Conservation (phyloP, 1,284 basidiomycete species). For the Paramarasmius palmivorus region DNA sequence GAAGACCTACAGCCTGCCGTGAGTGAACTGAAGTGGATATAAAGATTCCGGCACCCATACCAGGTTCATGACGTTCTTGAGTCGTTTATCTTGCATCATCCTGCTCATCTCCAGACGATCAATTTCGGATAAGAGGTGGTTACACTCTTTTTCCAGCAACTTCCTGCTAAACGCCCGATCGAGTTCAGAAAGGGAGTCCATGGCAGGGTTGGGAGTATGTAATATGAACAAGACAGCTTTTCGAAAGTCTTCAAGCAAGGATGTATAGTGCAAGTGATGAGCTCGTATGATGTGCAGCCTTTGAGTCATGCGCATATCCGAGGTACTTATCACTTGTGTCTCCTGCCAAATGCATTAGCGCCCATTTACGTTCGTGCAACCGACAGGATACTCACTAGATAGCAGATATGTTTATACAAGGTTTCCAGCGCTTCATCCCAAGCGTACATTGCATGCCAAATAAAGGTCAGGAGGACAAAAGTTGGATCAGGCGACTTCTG, state of each 20-base stretch:
- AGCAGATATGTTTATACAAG: slow-evolving; percentile 47
- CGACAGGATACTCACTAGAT: slow-evolving; percentile 33
- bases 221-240: slow-evolving; percentile 41
- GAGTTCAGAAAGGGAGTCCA: slow-evolving; percentile 28
- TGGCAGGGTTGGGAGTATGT: slow-evolving; percentile 44
- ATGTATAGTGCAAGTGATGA: slow-evolving; percentile 44
- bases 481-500: slow-evolving; percentile 47
- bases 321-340: slow-evolving; percentile 35
- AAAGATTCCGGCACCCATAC: slow-evolving; percentile 25
- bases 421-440: slow-evolving; percentile 58
- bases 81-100: slow-evolving; percentile 40
- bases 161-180: slow-evolving; percentile 20
- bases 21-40: background rate
- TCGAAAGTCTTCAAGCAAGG: slow-evolving; percentile 42
- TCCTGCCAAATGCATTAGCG: slow-evolving; percentile 31
- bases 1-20: slow-evolving; percentile 49
- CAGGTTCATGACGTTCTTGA: slow-evolving; percentile 50
- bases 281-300: slow-evolving; percentile 42
- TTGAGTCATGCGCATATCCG: slow-evolving; percentile 31
- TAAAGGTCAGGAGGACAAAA: slow-evolving; percentile 48
- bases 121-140: slow-evolving; percentile 38
- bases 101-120: slow-evolving; percentile 38
- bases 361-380: background rate
- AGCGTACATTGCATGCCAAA: slow-evolving; percentile 60
- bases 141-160: slow-evolving; percentile 35